Percentiles rank a stretch among this genome's conserved stretches.
Conservation (phyloP, 208 protist species). For the Tritrichomonas musculus region DNA sequence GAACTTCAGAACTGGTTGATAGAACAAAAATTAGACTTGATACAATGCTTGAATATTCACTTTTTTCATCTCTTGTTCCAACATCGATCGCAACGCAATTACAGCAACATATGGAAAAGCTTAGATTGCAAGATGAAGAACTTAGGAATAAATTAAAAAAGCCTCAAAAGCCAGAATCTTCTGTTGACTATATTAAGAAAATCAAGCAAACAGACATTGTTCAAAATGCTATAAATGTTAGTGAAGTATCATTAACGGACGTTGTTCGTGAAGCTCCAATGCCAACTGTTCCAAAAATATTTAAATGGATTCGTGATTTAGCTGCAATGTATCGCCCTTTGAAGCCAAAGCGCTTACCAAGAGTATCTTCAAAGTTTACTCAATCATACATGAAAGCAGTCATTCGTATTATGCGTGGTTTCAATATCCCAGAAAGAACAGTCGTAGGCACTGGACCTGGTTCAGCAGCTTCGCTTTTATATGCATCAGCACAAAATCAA, state of each 20-base stretch:
- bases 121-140: neutral
- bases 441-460: neutral
- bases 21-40: neutral
- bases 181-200: neutral
- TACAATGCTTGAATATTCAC: neutral
- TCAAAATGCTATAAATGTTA: neutral
- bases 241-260: neutral
- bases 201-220: neutral
- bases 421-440: neutral
- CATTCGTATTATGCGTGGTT: neutral
- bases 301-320: neutral
- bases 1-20: neutral
- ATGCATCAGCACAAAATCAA: neutral
- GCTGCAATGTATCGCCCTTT: neutral
- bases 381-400: neutral
- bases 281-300: neutral
- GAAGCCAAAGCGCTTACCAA: neutral
- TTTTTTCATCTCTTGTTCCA: neutral
- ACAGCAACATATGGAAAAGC: neutral
- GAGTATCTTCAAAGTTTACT: neutral
- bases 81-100: neutral
- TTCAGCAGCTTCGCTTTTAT: neutral
- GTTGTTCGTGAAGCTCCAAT: slow-evolving; percentile 7
- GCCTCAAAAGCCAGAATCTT: neutral
- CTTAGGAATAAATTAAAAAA: neutral